phyloP scores from a whole-genome alignment of 345 rosid genomes.

The Psidium friedrichsthalianum region DNA sequence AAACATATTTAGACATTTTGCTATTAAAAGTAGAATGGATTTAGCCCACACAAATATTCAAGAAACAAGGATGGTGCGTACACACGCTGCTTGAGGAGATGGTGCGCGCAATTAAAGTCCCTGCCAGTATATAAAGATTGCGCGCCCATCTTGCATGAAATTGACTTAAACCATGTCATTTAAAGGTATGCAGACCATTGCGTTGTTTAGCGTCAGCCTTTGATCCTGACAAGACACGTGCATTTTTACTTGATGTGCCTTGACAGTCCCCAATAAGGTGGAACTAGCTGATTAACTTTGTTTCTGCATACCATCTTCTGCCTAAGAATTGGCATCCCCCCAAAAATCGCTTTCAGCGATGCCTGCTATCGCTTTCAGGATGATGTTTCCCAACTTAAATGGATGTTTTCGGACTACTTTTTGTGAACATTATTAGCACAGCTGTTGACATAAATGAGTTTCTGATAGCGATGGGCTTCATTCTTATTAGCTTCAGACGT shows the following conservation, averaged over 20 bases:
- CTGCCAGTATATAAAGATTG: not conserved
- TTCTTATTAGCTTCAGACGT: not conserved
- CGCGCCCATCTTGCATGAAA: not conserved
- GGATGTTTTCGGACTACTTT: not conserved
- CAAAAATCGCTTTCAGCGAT: not conserved
- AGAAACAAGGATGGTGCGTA: not conserved
- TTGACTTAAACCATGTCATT: not conserved
- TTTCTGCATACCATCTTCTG: not conserved
- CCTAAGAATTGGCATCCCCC: not conserved
- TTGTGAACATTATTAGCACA: not conserved
- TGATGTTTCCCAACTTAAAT: not conserved
- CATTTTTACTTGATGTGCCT: not conserved
- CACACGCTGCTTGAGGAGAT: not conserved
- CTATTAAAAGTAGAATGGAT: not conserved
- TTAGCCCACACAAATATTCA: not conserved
- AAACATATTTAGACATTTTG: not conserved
- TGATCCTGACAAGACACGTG: not conserved
- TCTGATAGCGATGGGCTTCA: not conserved
- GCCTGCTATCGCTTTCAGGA: not conserved
- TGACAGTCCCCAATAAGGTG: not conserved
- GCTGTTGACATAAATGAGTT: not conserved
- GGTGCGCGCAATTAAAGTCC: not conserved
- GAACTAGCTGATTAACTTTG: not conserved
- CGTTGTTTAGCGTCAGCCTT: not conserved
- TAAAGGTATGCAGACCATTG: not conserved